Evolutionary conservation across 768 basidiomycete species (phyloP).

Genomic region (Pisolithus albus): DNA sequence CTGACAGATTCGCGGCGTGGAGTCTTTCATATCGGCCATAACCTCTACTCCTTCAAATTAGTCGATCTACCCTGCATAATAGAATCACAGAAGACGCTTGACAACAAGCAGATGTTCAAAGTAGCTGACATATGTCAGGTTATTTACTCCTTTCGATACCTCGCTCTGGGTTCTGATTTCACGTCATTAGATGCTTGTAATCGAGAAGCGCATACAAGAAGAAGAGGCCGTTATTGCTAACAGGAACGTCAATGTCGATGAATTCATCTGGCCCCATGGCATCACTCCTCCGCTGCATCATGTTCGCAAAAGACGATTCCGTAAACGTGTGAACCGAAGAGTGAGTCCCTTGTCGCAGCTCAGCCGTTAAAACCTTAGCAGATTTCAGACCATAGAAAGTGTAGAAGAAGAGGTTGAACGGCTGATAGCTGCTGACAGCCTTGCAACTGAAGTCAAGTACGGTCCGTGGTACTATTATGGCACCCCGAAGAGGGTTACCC

Average conservation of each 20-base stretch:
- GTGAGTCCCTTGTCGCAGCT: conserved; percentile 33
- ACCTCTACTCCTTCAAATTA: conserved; percentile 81
- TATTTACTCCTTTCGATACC: conserved; percentile 9
- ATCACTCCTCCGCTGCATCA: conserved; percentile 89
- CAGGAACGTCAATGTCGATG: conserved; percentile 81
- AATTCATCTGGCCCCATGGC: conserved; percentile 97
- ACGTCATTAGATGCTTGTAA: conserved; percentile 77
- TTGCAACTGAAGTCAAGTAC: conserved; percentile 70
- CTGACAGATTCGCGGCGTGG: conserved; percentile 80
- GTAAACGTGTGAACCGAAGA: conserved; percentile 80
- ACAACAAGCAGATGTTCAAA: conserved; percentile 97
- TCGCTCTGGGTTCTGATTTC: conserved; percentile 1
- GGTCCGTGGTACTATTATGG: conserved; percentile 34
- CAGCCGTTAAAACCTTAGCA: not conserved
- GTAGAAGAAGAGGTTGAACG: conserved; percentile 92
- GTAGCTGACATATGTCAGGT: conserved; percentile 98
- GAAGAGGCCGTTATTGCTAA: conserved; percentile 59
- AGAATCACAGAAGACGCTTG: conserved; percentile 93
- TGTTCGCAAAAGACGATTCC: conserved; percentile 85
- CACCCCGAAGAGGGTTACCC: not conserved
- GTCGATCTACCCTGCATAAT: conserved; percentile 93
- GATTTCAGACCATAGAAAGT: conserved; percentile 77
- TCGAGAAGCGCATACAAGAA: conserved; percentile 65
- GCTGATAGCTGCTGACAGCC: conserved; percentile 70
- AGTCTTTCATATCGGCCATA: conserved; percentile 78